Percentiles rank a stretch among this genome's conserved stretches.
These are phyloP conservation scores for Geotrichum candidum DNA, from an alignment of 1,139 yeast species.

Conservation along the genomic window DNA sequence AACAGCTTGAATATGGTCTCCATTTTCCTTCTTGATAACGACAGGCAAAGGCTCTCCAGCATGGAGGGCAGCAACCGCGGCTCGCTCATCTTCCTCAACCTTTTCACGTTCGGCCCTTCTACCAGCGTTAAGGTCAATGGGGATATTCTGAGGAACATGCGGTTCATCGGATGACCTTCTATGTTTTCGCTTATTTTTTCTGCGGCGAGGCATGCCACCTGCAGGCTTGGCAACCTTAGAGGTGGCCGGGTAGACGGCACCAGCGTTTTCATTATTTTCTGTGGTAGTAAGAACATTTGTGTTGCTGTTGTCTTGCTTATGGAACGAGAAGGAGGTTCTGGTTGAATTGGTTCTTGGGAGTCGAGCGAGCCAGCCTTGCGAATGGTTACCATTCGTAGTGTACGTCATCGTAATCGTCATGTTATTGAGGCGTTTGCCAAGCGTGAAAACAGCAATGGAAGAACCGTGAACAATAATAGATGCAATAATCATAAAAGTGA, in stretches of 20 bases:
- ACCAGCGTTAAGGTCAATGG: conserved; percentile 29
- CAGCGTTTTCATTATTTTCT: conserved; percentile 31
- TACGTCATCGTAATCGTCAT: conserved; percentile 91
- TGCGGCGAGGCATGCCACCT: conserved; percentile 62
- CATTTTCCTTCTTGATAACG: not conserved
- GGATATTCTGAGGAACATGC: conserved; percentile 27
- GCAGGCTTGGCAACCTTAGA: conserved; percentile 59
- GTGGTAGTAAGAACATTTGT: not conserved
- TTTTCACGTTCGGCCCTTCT: conserved; percentile 9
- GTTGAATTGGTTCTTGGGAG: conserved; percentile 70
- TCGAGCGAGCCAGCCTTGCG: conserved; percentile 78
- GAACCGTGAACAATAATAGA: conserved; percentile 95
- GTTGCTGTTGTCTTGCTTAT: conserved; percentile 51
- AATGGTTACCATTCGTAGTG: conserved; percentile 58
- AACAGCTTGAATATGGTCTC: not conserved
- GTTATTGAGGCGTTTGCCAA: conserved; percentile 84
- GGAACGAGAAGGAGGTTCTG: conserved; percentile 73
- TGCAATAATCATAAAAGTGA: conserved; percentile 74
- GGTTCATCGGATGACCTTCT: conserved; percentile 24
- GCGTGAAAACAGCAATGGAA: conserved; percentile 85
- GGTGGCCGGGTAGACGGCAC: not conserved
- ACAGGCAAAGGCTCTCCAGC: not conserved
- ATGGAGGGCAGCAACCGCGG: not conserved
- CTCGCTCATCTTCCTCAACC: not conserved
- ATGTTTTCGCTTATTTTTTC: conserved; percentile 19